phyloP scores from a whole-genome alignment of 2,329 filamentous ascomycete genomes.

The Ophiostoma piceae region DNA sequence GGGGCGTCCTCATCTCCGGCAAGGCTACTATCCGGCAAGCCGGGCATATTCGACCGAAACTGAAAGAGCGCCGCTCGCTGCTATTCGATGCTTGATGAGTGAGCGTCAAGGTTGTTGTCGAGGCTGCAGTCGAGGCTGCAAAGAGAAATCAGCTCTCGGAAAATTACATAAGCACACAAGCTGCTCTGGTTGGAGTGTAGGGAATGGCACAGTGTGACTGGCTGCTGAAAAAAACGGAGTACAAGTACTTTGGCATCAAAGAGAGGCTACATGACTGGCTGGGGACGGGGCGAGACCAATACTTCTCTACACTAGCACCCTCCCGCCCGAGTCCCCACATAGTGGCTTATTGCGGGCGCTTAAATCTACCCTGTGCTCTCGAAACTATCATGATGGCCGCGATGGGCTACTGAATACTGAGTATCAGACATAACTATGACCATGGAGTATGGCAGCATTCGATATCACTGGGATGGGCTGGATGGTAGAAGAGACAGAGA shows the following conservation, averaged over 20 bases:
- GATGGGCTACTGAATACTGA: too few relatives aligned
- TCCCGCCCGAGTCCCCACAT: neutral
- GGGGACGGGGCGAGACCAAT: neutral
- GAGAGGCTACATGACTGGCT: slow-evolving; percentile 5
- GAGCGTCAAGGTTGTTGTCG: neutral
- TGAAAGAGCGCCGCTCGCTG: neutral
- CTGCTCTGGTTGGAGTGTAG: neutral
- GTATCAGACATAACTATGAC: too few relatives aligned
- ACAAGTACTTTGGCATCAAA: neutral
- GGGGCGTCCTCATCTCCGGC: neutral
- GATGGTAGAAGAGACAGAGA: too few relatives aligned
- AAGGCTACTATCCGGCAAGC: neutral
- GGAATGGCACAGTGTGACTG: neutral
- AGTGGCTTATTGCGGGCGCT: slow-evolving; percentile 1
- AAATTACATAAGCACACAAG: neutral
- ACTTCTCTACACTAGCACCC: neutral
- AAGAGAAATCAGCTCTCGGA: neutral
- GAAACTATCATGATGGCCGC: too few relatives aligned
- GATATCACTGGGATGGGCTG: neutral
- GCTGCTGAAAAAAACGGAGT: neutral
- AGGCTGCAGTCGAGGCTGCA: neutral
- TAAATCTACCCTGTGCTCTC: neutral
- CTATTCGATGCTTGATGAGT: neutral
- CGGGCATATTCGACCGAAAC: neutral
- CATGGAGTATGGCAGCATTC: neutral